Conservation (phyloP, 352 stramenopile genomes). For the Pythium brassicae region DNA sequence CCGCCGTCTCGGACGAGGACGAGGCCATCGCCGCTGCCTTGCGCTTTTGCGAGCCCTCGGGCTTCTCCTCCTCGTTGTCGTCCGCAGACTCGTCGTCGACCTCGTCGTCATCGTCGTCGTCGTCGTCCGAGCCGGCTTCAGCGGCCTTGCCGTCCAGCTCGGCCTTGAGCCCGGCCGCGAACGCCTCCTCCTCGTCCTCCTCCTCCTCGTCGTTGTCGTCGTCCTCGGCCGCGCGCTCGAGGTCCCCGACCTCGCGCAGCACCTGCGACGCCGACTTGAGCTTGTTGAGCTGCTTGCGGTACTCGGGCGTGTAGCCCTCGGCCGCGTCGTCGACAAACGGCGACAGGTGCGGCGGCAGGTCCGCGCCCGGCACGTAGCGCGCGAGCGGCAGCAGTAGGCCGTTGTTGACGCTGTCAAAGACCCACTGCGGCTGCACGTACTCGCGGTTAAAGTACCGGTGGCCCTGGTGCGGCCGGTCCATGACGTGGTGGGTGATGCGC, state of each 20-base stretch:
- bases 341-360: slow-evolving; percentile 89
- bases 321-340: slow-evolving; percentile 97
- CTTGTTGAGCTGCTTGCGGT: slow-evolving; percentile 89
- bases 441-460: slow-evolving; percentile 91
- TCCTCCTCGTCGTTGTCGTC: slow-evolving; percentile 47
- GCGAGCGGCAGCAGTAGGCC: slow-evolving; percentile 91
- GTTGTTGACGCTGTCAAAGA: slow-evolving; percentile 98
- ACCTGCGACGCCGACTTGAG: slow-evolving; percentile 81
- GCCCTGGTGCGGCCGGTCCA: slow-evolving; percentile 91
- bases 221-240: slow-evolving; percentile 35
- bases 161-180: slow-evolving; percentile 75
- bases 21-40: slow-evolving; percentile 22
- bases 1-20: not conserved
- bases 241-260: slow-evolving; percentile 48
- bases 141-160: slow-evolving; percentile 50
- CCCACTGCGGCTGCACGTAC: slow-evolving; percentile 99
- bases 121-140: slow-evolving; percentile 29
- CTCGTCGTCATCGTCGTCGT: slow-evolving; percentile 39
- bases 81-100: slow-evolving; percentile 28
- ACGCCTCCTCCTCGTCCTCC: slow-evolving; percentile 69
- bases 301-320: slow-evolving; percentile 97
- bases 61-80: slow-evolving; percentile 23
- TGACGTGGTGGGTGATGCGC: slow-evolving; percentile 97
- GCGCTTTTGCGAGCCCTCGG: slow-evolving; percentile 38
- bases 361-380: slow-evolving; percentile 90